Evolutionary conservation across 805 yeast species (phyloP), one percentile per base, ranked within the genome.

Genomic region (Suhomyces emberorum): DNA sequence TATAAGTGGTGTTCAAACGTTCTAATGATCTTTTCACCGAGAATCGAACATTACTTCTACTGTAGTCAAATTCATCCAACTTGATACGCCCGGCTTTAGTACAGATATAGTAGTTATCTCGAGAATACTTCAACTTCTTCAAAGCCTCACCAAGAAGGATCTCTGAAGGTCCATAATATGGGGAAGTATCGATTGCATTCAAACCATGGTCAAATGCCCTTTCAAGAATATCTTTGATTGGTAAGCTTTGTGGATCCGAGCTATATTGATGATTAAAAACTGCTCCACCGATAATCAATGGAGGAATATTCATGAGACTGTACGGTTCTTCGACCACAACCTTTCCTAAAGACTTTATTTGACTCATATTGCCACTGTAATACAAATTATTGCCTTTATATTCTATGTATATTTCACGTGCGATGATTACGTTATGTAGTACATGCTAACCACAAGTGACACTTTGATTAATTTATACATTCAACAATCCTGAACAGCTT

Each of bases 101-200:
- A 50, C 88, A 81, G 17, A 91, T 69, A 48, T 71, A 80, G 55
- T 83, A 83, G 14, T 67, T 52, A 4, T 80, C 81, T 41, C 98
- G 70, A 0, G 79, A 69, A 48, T 69, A 58, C 17, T 22, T 25
- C 22, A 60, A 33, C 14, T 48, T 26, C 19, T 24, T 24, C 45
- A 89, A 61, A 0, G 88, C 91, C 11, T 69, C 42, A 1, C 98
- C 97, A 4, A 86, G 54, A 10, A 89, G 45, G 14, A 61, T 69
- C 52, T 89, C 98, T 4, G 95, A 84, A 0, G 87, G 87, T 0
- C 97, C 97, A 55, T 89, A 89, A 61, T 86, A 88, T 3, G 97
- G 96, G 0, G 96, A 85, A 0, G 97, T 88, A 54, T 89, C 97
- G 24, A 89, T 68, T 1, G 95, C 93, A 30, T 70, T 73, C 41